Base-by-base conservation (phyloP, 805 yeast genomes). In the Zygosaccharomyces pseudorouxii region DNA sequence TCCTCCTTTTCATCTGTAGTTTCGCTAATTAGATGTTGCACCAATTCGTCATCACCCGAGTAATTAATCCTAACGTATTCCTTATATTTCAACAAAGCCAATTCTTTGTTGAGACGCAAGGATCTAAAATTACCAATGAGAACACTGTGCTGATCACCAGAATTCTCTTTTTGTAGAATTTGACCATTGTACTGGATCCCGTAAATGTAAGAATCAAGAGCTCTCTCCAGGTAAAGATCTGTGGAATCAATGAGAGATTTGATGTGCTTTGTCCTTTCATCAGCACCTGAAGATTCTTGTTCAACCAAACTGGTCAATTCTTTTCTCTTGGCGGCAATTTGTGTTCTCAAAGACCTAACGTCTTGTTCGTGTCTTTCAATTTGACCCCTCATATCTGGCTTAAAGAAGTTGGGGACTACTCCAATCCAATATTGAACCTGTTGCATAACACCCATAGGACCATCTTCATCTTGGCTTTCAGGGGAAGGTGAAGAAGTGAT, bases 21-120 rank as follows among this genome's bases (percentile, higher is more conserved):
- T 23, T 58, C 62, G 50, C 56, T 63, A 11, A 53, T 51, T 30
- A 64, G 52, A 31, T 64, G 65, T 11, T 53, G 43, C 4, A 58
- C 38, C 14, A 65, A 46, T 36, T 63, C 66, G 28, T 42, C 45
- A 31, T 52, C 52, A 27, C 58, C 61, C 6, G 62, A 46, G 42
- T 61, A 58, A 14, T 55, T 52, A 14, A 50, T 33, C 42, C 56
- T 56, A n/a, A 65, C 39, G 31, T 59, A 51, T 33, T 59, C 61
- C 16, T 57, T 37, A 42, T 55, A 61, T 35, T 56, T 53, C 1
- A 49, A 35, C 25, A 42, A 33, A n/a, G 54, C 51, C n/a, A 51
- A 29, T 9, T 48, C 45, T 18, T 64, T 58, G 6, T 43, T 46
- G 23, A 51, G 40, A 10, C 12, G 45, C 30, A 51, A n/a, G n/a